These are phyloP conservation scores for Thalassiosira mediterranea DNA, from an alignment of 352 stramenopile genomes.

Conservation along the genomic window DNA sequence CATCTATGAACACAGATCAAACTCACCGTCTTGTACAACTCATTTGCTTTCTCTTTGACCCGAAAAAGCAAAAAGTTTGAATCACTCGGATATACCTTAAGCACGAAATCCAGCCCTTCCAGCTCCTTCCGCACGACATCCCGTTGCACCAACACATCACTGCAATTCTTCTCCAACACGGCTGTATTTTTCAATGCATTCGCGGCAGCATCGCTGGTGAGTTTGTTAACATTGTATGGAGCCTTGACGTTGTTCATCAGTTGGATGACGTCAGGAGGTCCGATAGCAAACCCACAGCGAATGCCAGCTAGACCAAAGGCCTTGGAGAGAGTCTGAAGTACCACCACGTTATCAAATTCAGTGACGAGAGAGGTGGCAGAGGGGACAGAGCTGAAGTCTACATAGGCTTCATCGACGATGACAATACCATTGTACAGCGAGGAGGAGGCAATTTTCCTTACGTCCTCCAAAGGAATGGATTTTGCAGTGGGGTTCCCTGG, in stretches of 20 bases:
- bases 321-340: constrained; percentile 98
- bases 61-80: constrained; percentile 98
- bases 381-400: constrained; percentile 91
- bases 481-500: constrained; percentile 98
- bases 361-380: constrained; percentile 86
- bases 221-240: constrained; percentile 98
- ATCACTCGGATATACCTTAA: constrained; percentile 92
- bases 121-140: constrained; percentile 86
- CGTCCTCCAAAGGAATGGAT: constrained; percentile 88
- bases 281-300: constrained; percentile 89
- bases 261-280: constrained; percentile 91
- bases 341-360: constrained; percentile 92
- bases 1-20: constrained; percentile 25
- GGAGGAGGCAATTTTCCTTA: constrained; percentile 88
- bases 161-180: constrained; percentile 70
- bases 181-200: constrained; percentile 78
- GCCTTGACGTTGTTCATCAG: constrained; percentile 99
- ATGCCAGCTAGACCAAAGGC: constrained; percentile 97
- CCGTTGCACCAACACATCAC: constrained; percentile 84
- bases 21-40: constrained; percentile 89
- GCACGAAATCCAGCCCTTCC: constrained; percentile 90
- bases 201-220: constrained; percentile 88
- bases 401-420: constrained; percentile 98
- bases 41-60: constrained; percentile 88
- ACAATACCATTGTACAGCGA: constrained; percentile 87